Evolutionary conservation across 2,329 filamentous ascomycete genomes (phyloP).

Genomic region (Cladosporium velox): DNA sequence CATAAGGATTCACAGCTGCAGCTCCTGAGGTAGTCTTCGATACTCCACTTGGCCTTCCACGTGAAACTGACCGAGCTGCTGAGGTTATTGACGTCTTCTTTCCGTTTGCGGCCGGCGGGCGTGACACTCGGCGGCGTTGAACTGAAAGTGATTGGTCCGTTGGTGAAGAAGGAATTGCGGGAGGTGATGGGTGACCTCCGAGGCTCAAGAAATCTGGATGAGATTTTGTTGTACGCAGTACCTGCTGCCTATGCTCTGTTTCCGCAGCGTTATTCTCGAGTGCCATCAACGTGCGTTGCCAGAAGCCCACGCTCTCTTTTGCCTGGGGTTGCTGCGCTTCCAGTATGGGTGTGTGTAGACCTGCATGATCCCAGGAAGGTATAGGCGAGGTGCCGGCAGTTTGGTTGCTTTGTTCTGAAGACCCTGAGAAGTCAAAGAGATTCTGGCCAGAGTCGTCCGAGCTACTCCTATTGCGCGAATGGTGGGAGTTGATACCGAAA

Average conservation of each 20-base stretch:
- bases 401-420: conserved; percentile 54
- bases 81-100: conserved; percentile 28
- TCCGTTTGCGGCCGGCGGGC: conserved; percentile 35
- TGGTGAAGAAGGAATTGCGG: conserved; percentile 33
- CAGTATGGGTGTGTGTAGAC: conserved; percentile 20
- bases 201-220: conserved; percentile 41
- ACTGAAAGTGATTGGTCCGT: conserved; percentile 34
- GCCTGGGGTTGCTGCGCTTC: conserved; percentile 40
- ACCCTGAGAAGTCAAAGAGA: conserved; percentile 51
- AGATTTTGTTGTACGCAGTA: conserved; percentile 33
- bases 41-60: conserved; percentile 36
- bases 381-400: conserved; percentile 49
- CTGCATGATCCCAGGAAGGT: conserved; percentile 46
- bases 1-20: conserved; percentile 26
- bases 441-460: conserved; percentile 51
- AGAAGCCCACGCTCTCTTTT: conserved; percentile 51
- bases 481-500: conserved; percentile 49
- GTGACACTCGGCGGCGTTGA: conserved; percentile 31
- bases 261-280: conserved; percentile 53
- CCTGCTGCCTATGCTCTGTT: conserved; percentile 45
- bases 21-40: conserved; percentile 32
- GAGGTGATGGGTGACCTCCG: conserved; percentile 38
- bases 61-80: conserved; percentile 36
- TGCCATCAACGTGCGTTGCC: conserved; percentile 56
- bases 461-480: conserved; percentile 50